These are phyloP conservation scores for Fusarium agapanthi DNA, from an alignment of 2,329 filamentous ascomycete species.

Conservation along the genomic window DNA sequence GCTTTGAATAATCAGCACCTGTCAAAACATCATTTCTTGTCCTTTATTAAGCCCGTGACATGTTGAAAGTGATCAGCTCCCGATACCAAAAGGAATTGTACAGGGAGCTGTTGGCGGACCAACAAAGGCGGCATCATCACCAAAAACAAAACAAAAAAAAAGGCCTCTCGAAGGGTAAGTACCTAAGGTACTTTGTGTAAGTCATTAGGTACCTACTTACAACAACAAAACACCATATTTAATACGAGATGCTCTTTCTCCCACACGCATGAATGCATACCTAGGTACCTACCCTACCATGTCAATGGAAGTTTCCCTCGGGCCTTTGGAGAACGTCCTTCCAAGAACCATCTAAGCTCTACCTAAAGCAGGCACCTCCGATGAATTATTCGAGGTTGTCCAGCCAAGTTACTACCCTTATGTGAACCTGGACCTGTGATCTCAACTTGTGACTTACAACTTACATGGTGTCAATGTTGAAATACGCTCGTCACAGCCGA, in stretches of 20 bases:
- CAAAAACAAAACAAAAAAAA: background rate
- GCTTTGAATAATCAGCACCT: constrained; percentile 46
- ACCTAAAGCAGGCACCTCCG: background rate
- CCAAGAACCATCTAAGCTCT: background rate
- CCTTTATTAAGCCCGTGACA: background rate
- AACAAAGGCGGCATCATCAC: background rate
- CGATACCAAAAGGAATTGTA: background rate
- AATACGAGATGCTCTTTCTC: background rate
- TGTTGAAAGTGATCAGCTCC: background rate
- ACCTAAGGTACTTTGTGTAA: too few relatives aligned
- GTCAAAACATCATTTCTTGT: constrained; percentile 28
- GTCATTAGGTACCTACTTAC: background rate
- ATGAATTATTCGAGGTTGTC: background rate
- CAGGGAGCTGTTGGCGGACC: background rate
- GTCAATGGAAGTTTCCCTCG: background rate
- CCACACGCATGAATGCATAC: background rate
- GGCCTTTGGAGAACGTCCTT: background rate
- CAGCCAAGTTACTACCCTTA: background rate
- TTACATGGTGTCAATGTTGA: background rate
- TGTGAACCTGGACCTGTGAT: background rate
- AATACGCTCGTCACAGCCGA: background rate
- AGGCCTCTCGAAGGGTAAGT: background rate
- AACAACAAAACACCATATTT: background rate
- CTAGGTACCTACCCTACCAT: background rate
- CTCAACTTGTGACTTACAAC: background rate